Base-by-base conservation (phyloP, 495 filamentous ascomycete genomes). In the Penicillium atrosanguineum region DNA sequence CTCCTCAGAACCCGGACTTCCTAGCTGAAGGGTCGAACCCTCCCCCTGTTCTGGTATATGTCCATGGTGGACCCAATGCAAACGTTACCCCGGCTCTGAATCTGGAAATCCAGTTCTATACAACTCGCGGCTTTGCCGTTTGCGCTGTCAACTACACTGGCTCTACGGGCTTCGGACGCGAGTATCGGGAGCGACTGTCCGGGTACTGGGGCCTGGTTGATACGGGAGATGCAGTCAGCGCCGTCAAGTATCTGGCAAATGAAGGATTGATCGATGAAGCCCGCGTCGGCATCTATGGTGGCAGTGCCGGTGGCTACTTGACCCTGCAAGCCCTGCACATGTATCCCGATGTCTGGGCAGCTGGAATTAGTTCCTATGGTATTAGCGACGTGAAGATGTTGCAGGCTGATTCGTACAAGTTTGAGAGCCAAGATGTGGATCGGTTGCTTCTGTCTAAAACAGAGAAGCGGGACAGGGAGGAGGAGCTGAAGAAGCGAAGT, bases 31-130 rank as follows among this genome's bases (percentile, higher is more conserved):
- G 49, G 4, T 59, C 55, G 7, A 60, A 38, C 1, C 66, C 65
- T 6, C 77, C 75, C 16, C 79, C 79, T 1, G 55, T 77, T 6
- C 70, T 83, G 12, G 62, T 79, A 14, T 63, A 50, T 19, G 60
- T 73, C 6, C 77, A 82, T 48, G 79, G 78, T 20, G 78, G 78
- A 6, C 79, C 79, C n/a, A 81, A 52, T 59, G 55, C 60, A 65
- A 60, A 52, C 44, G 40, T 48, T 50, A 40, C 69, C 61, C 18
- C 76, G 41, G 18, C 69, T 67, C 43, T 60, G 34, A 49, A 61
- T 19, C 61, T 80, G 42, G 57, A 55, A 15, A 63, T 63, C 6
- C 79, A 83, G 60, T 81, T 76, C 60, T 79, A 61, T 51, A 80
- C 79, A 9, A 75, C 74, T 5, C 68, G 79, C 5, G 79, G 79